Percentiles rank a stretch among this genome's conserved stretches.
These are phyloP conservation scores for Dactylellina haptotyla DNA, from an alignment of 2,329 filamentous ascomycete species.

Conservation along the genomic window DNA sequence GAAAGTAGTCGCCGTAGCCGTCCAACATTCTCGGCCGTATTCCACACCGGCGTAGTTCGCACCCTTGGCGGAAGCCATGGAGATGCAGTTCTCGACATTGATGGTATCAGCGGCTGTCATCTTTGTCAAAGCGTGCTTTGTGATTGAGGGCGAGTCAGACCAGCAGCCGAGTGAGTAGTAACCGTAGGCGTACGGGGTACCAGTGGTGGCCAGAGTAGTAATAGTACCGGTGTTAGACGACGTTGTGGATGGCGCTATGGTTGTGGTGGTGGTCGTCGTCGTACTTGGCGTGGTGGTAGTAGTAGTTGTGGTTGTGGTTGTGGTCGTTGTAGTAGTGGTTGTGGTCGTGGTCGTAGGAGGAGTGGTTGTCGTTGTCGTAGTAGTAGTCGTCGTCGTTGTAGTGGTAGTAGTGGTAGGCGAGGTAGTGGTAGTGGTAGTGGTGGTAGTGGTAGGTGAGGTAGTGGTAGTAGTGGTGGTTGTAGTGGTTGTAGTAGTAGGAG, in stretches of 20 bases:
- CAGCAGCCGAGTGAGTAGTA: constrained; percentile 37
- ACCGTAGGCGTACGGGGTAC: background rate
- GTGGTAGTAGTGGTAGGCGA: constrained; percentile 9
- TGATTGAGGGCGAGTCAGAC: constrained; percentile 17
- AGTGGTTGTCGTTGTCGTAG: background rate
- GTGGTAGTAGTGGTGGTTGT: background rate
- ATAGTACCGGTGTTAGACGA: constrained; percentile 3
- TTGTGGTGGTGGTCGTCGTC: background rate
- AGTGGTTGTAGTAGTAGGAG: background rate
- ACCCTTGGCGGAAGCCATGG: constrained; percentile 59
- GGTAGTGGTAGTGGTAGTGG: constrained; percentile 11
- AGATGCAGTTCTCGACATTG: constrained; percentile 55
- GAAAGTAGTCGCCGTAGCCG: constrained; percentile 37
- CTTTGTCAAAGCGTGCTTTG: constrained; percentile 15
- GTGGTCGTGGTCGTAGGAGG: constrained; percentile 11
- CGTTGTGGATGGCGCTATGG: constrained; percentile 4
- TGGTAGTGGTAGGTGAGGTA: background rate
- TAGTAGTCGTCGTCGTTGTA: constrained; percentile 7
- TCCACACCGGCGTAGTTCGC: constrained; percentile 64
- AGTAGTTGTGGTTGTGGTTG: constrained; percentile 10
- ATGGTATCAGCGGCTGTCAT: constrained; percentile 43
- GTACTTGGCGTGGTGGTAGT: constrained; percentile 4
- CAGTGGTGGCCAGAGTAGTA: background rate
- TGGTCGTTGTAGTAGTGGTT: background rate
- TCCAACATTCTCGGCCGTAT: constrained; percentile 58